phyloP scores from a whole-genome alignment of 371 early-diverging fungal species.

The Rhizopus delemar region DNA sequence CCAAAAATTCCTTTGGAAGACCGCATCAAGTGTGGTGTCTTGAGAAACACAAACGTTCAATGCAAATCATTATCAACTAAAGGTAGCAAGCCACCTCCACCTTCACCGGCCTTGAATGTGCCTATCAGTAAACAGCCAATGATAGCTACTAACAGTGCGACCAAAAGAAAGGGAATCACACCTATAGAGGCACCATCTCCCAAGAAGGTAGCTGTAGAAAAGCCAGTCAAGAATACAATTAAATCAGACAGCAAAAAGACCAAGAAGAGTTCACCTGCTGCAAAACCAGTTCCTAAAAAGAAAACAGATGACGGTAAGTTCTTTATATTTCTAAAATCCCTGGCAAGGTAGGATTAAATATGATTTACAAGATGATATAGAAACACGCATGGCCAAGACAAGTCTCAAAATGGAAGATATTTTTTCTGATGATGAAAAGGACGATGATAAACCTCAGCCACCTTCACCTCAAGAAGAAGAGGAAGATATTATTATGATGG shows the following conservation, averaged over 20 bases:
- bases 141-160: constrained; percentile 7
- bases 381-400: constrained; percentile 16
- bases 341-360: background rate
- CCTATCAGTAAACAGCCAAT: constrained; percentile 1
- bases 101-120: background rate
- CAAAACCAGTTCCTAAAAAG: background rate
- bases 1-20: constrained; percentile 13
- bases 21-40: constrained; percentile 14
- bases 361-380: constrained; percentile 7
- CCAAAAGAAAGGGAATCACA: background rate
- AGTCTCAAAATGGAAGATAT: constrained; percentile 19
- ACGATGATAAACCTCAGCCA: constrained; percentile 7
- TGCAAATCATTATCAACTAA: background rate
- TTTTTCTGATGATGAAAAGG: constrained; percentile 21
- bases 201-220: background rate
- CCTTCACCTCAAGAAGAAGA: constrained; percentile 15
- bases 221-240: background rate
- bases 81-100: constrained; percentile 3
- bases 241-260: background rate
- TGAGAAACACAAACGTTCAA: constrained; percentile 9
- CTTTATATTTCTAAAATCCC: background rate
- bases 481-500: constrained; percentile 9
- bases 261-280: background rate
- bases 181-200: constrained; percentile 9
- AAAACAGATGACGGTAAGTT: constrained; percentile 1